Conservation (phyloP, 2,329 filamentous ascomycete species). For the Colletotrichum tabaci region DNA sequence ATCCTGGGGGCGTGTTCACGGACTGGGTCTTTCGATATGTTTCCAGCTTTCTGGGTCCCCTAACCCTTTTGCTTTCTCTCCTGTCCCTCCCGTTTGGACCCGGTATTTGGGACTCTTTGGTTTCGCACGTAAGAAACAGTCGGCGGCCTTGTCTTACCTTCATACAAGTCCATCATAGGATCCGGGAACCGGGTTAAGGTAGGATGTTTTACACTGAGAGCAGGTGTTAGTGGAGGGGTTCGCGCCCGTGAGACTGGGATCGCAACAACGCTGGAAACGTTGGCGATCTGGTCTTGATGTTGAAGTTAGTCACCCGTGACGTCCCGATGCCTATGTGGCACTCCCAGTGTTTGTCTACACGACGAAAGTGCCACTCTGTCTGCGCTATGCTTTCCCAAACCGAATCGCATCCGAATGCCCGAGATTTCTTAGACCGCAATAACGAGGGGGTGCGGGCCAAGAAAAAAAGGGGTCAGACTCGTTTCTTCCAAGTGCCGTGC, state of each 20-base stretch:
- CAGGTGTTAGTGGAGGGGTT: neutral
- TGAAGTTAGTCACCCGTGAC: neutral
- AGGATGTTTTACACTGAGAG: neutral
- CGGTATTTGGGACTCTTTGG: constrained; percentile 8
- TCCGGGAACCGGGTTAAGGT: constrained; percentile 9
- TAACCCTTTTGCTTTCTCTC: neutral
- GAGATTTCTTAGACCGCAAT: neutral
- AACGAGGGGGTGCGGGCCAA: no score
- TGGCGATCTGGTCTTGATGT: neutral
- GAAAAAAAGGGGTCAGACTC: no score
- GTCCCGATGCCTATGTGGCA: neutral
- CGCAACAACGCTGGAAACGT: constrained; percentile 11
- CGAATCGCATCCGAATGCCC: neutral
- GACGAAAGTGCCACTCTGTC: neutral
- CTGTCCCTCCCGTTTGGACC: constrained; percentile 2
- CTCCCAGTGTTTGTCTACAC: neutral
- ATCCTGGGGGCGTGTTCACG: neutral
- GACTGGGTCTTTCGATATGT: neutral
- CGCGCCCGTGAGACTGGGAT: constrained; percentile 2
- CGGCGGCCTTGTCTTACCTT: constrained; percentile 13
- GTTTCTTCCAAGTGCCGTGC: neutral
- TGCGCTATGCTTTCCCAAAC: neutral
- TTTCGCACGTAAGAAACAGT: constrained; percentile 25
- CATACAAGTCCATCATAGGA: neutral
- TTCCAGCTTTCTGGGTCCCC: constrained; percentile 7